Percentiles rank a stretch among this genome's conserved stretches.
These are phyloP conservation scores for Yamadazyma buinensis DNA, from an alignment of 1,139 yeast genomes.

Conservation along the genomic window DNA sequence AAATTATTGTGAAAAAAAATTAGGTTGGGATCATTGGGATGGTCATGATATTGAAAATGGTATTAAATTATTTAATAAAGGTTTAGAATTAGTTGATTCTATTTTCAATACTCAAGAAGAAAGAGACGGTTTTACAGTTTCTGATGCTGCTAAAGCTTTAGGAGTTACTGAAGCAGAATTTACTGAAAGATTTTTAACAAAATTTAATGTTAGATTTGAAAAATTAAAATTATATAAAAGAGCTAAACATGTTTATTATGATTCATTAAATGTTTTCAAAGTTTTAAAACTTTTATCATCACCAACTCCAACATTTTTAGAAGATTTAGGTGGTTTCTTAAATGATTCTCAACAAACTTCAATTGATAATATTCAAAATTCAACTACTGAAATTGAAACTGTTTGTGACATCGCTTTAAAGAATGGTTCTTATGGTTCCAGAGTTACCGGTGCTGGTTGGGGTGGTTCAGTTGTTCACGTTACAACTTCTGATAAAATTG, in stretches of 20 bases:
- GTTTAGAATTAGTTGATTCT: constrained; percentile 42
- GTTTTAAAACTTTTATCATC: constrained; percentile 37
- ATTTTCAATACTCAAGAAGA: constrained; percentile 27
- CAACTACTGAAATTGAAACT: constrained; percentile 55
- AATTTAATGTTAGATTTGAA: constrained; percentile 56
- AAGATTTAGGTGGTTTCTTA: constrained; percentile 51
- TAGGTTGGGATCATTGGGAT: constrained; percentile 41
- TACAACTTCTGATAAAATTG: constrained; percentile 46
- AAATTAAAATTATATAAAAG: constrained; percentile 55
- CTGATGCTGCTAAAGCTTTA: constrained; percentile 45
- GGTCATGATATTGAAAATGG: constrained; percentile 46
- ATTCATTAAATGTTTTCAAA: constrained; percentile 56
- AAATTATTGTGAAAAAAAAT: constrained; percentile 35
- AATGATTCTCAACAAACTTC: constrained; percentile 55
- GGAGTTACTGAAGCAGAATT: constrained; percentile 44
- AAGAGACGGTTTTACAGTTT: constrained; percentile 48
- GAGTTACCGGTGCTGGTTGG: constrained; percentile 82
- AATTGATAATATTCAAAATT: constrained; percentile 45
- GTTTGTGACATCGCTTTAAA: constrained; percentile 51
- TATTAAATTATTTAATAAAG: constrained; percentile 31
- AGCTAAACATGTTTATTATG: constrained; percentile 62
- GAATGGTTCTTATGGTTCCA: constrained; percentile 62
- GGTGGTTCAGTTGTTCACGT: constrained; percentile 73
- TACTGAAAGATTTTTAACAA: constrained; percentile 41
- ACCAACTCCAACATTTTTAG: constrained; percentile 25